Evolutionary conservation across 352 stramenopile species (phyloP).

Genomic region (Pythium rishiriense): DNA sequence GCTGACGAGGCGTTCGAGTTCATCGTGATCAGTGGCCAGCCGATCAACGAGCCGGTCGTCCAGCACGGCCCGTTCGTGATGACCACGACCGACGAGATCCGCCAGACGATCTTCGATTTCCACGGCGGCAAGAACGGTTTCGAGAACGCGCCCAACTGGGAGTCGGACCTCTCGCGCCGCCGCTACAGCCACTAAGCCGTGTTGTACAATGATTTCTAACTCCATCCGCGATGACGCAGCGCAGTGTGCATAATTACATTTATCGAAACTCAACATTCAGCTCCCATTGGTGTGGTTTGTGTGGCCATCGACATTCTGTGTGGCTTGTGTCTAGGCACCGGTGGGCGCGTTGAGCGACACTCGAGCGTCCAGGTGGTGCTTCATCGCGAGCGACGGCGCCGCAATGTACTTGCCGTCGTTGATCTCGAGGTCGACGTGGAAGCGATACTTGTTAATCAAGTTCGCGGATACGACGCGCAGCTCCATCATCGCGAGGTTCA

Average conservation of each 20-base stretch:
- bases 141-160: conserved; percentile 58
- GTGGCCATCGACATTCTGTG: too few relatives aligned
- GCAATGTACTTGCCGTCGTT: conserved; percentile 24
- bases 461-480: conserved; percentile 21
- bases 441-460: conserved; percentile 16
- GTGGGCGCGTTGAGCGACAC: not conserved
- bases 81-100: conserved; percentile 55
- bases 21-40: conserved; percentile 56
- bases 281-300: not conserved
- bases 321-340: not conserved
- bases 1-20: conserved; percentile 46
- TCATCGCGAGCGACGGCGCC: conserved; percentile 15
- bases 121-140: conserved; percentile 61
- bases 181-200: conserved; percentile 23
- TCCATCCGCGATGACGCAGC: not conserved
- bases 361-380: conserved; percentile 17
- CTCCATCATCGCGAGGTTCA: conserved; percentile 51
- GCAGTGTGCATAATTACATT: not conserved
- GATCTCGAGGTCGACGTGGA: not conserved
- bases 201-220: too few relatives aligned
- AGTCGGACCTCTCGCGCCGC: conserved; percentile 43
- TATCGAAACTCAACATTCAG: not conserved
- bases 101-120: conserved; percentile 57
- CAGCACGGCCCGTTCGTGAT: conserved; percentile 79
- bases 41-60: conserved; percentile 60